Percentiles rank a stretch among this genome's conserved stretches.
Evolutionary conservation across 257 asterid genomes (phyloP).

Genomic region (Mitragyna speciosa): DNA sequence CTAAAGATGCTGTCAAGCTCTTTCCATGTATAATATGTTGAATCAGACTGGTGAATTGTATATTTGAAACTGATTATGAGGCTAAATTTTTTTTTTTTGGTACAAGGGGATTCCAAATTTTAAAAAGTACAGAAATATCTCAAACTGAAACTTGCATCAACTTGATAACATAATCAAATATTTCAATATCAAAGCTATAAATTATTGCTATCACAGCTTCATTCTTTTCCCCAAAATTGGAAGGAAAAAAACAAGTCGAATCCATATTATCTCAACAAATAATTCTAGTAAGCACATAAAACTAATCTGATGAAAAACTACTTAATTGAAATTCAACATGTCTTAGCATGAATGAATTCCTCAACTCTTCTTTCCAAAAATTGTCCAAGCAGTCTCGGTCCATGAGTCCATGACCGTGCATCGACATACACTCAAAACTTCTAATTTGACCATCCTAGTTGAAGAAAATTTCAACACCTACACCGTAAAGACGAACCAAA

Average conservation of each 20-base stretch:
- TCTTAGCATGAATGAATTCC: slow-evolving; percentile 92
- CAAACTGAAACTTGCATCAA: not conserved
- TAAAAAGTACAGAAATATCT: not conserved
- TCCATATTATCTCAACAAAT: not conserved
- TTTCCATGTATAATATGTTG: not conserved
- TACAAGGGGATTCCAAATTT: too few relatives aligned
- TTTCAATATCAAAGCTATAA: not conserved
- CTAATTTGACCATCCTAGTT: slow-evolving; percentile 69
- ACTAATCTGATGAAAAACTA: not conserved
- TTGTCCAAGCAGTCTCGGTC: slow-evolving; percentile 74
- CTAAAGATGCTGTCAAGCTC: not conserved
- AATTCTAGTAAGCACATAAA: not conserved
- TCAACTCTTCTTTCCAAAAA: slow-evolving; percentile 76
- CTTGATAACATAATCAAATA: not conserved
- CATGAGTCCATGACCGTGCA: slow-evolving; percentile 68
- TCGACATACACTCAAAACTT: slow-evolving; percentile 60
- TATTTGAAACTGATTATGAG: not conserved
- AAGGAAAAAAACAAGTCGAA: not conserved
- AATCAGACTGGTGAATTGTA: not conserved
- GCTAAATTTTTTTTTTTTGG: not conserved
- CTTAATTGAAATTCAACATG: slow-evolving; percentile 32
- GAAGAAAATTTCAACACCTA: slow-evolving; percentile 79
- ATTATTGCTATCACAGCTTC: not conserved
- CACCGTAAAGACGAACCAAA: slow-evolving; percentile 80
- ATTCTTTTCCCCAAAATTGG: not conserved